phyloP scores from a whole-genome alignment of 495 filamentous ascomycete species.

The Staphylotrichum tortipilum region DNA sequence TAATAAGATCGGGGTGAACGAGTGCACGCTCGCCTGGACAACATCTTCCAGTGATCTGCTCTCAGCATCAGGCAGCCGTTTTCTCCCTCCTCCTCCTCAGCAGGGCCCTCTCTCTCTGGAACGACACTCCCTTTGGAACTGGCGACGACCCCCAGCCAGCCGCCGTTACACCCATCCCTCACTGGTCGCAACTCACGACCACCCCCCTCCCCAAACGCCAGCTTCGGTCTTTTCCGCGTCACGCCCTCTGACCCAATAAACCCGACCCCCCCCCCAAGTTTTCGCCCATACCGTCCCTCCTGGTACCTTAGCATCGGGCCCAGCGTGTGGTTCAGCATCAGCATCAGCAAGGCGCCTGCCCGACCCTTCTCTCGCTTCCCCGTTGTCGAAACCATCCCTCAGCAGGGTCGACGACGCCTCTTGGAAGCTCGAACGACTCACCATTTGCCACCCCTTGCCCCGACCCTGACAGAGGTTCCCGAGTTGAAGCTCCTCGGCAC shows the following conservation, averaged over 20 bases:
- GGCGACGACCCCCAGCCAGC: too few relatives aligned
- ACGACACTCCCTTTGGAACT: slow-evolving; percentile 6
- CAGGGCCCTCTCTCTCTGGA: not conserved
- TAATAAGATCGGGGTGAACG: slow-evolving; percentile 20
- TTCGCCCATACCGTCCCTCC: slow-evolving; percentile 6
- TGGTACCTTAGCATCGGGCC: slow-evolving; percentile 3
- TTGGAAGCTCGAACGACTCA: slow-evolving; percentile 10
- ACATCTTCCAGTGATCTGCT: slow-evolving; percentile 10
- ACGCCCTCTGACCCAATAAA: slow-evolving; percentile 4
- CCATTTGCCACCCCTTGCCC: slow-evolving; percentile 16
- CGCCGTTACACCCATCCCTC: slow-evolving; percentile 14
- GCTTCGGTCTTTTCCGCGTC: slow-evolving; percentile 14
- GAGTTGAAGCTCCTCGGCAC: slow-evolving; percentile 1
- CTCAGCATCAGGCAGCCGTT: slow-evolving; percentile 7
- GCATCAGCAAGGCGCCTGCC: slow-evolving; percentile 4
- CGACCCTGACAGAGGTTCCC: not conserved
- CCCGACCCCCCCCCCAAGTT: slow-evolving; percentile 5
- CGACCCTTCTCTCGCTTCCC: not conserved
- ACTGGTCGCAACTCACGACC: slow-evolving; percentile 8
- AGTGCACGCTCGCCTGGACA: slow-evolving; percentile 8
- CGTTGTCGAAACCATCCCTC: not conserved
- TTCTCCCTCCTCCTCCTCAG: not conserved
- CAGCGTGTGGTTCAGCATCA: slow-evolving; percentile 1
- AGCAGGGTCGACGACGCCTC: slow-evolving; percentile 5
- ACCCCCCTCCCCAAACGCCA: not conserved